phyloP scores from a whole-genome alignment of 139 green algal genomes.

The Axilococcus clingmanii region DNA sequence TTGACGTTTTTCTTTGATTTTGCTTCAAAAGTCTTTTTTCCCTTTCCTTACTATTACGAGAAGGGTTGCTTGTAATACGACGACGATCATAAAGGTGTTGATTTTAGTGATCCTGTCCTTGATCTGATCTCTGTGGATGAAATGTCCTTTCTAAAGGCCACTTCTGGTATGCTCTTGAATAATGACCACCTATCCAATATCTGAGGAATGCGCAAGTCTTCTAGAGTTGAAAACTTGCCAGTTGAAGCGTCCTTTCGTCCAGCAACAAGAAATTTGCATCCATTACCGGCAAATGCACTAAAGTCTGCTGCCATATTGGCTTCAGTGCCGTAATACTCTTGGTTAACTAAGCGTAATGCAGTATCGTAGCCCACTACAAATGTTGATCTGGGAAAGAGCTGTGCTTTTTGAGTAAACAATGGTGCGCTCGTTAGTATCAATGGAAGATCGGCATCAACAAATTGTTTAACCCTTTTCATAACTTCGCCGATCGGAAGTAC shows the following conservation, averaged over 20 bases:
- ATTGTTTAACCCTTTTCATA: conserved; percentile 57
- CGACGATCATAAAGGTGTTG: too few species aligned
- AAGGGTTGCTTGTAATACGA: too few species aligned
- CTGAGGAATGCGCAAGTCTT: conserved; percentile 43
- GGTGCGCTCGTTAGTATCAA: conserved; percentile 66
- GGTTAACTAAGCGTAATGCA: conserved; percentile 55
- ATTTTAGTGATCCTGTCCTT: not conserved
- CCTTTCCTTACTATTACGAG: not conserved
- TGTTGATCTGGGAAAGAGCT: conserved; percentile 43
- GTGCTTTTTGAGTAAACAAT: conserved; percentile 70
- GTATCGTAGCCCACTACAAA: conserved; percentile 83
- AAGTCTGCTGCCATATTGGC: conserved; percentile 50
- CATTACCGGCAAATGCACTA: conserved; percentile 22
- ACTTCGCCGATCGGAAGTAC: conserved; percentile 48
- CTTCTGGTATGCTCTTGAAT: conserved; percentile 49
- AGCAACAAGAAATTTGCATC: conserved; percentile 64
- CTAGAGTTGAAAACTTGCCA: conserved; percentile 41
- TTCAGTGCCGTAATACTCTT: conserved; percentile 62
- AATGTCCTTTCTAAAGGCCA: conserved; percentile 54
- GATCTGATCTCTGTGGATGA: conserved; percentile 60
- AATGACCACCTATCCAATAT: conserved; percentile 36
- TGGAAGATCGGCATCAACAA: conserved; percentile 40
- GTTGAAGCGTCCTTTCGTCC: conserved; percentile 32
- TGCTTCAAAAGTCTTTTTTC: conserved; percentile 3
- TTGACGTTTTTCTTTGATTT: too few species aligned